Evolutionary conservation across 2,329 filamentous ascomycete species (phyloP).

Genomic region (Salinomyces thailandicus): DNA sequence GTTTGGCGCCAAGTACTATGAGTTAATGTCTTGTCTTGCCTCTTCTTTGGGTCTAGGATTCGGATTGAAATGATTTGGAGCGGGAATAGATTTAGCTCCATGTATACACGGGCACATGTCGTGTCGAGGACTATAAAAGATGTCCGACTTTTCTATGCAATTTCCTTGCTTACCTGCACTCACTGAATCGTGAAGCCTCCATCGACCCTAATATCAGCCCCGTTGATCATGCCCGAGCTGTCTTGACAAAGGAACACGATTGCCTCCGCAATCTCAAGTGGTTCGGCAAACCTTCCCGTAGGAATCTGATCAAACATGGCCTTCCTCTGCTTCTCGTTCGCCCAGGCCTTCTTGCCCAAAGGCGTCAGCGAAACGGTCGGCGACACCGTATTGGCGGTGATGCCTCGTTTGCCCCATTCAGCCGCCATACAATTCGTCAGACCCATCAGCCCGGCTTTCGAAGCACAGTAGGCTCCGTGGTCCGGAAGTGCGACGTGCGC

Average conservation of each 20-base stretch:
- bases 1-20: too few species aligned
- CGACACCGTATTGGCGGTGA: constrained; percentile 37
- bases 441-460: constrained; percentile 36
- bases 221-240: constrained; percentile 27
- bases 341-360: constrained; percentile 32
- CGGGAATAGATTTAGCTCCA: too few species aligned
- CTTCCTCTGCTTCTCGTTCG: constrained; percentile 16
- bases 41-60: too few species aligned
- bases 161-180: background rate
- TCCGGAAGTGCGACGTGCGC: constrained; percentile 36
- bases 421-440: constrained; percentile 37
- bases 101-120: too few species aligned
- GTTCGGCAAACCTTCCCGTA: constrained; percentile 22
- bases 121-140: too few species aligned
- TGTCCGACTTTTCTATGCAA: background rate
- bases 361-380: constrained; percentile 40
- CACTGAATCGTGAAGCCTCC: constrained; percentile 19
- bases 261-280: constrained; percentile 55
- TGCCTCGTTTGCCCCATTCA: constrained; percentile 37
- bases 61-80: too few species aligned
- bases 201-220: constrained; percentile 29
- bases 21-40: too few species aligned
- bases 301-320: constrained; percentile 18
- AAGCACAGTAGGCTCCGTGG: constrained; percentile 40
- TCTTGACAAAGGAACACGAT: constrained; percentile 39